Evolutionary conservation across 2,329 filamentous ascomycete genomes (phyloP).

Genomic region (Aureobasidium leucospermi): DNA sequence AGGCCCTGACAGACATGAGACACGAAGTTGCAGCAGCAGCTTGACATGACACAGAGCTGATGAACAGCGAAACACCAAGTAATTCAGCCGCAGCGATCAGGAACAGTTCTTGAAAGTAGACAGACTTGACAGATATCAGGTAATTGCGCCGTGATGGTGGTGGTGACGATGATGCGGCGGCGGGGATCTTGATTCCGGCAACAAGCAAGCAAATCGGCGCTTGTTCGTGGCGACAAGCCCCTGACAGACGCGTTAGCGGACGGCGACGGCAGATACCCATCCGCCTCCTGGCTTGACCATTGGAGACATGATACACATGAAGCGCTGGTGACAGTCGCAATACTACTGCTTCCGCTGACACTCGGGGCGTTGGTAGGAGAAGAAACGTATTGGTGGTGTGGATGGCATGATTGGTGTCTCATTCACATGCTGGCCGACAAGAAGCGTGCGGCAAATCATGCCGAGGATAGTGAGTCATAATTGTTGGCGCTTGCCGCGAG

Average conservation of each 20-base stretch:
- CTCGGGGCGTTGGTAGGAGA: neutral
- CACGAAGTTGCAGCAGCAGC: neutral
- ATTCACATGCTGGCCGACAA: conserved; percentile 6
- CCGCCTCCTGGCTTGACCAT: neutral
- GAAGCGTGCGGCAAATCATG: conserved; percentile 7
- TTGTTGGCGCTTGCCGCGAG: neutral
- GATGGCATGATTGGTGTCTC: conserved; percentile 6
- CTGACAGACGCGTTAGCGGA: conserved; percentile 7
- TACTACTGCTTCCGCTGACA: neutral
- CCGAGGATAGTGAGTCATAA: conserved; percentile 10
- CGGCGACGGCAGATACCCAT: neutral
- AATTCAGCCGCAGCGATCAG: neutral
- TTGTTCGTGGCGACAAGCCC: conserved; percentile 7
- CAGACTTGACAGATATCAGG: neutral
- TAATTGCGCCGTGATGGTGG: neutral
- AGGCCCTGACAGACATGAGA: neutral
- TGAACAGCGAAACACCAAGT: neutral
- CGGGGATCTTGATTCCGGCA: neutral
- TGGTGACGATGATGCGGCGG: neutral
- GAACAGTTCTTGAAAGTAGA: neutral
- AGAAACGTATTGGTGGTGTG: neutral
- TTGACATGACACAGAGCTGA: neutral
- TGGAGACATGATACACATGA: neutral
- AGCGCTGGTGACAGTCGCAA: neutral
- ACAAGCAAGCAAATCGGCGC: conserved; percentile 11